A percentile compares a stretch with the other conserved stretches of the same genome.
Evolutionary conservation across 768 basidiomycete species (phyloP).

Genomic region (Psilocybe azurescens): DNA sequence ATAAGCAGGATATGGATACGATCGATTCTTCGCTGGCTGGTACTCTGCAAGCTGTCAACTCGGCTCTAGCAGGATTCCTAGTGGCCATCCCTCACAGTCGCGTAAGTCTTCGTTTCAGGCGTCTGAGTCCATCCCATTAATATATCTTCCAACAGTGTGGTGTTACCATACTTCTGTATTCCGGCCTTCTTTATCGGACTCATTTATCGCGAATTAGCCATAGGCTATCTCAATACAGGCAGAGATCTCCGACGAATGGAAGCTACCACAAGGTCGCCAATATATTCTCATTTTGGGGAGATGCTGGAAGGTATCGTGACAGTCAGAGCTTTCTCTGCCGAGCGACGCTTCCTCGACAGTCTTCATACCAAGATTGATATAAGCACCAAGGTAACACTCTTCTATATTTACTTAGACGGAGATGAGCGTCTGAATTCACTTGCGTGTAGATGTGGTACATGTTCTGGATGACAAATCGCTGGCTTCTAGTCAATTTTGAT

Average conservation of each 20-base stretch:
- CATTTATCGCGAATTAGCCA: constrained; percentile 70
- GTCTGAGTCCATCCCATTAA: constrained; percentile 5
- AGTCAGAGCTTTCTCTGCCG: constrained; percentile 88
- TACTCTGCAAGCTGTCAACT: constrained; percentile 77
- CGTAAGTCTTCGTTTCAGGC: constrained; percentile 45
- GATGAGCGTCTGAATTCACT: background rate
- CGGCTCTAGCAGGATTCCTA: constrained; percentile 76
- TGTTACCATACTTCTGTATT: constrained; percentile 85
- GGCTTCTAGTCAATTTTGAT: constrained; percentile 87
- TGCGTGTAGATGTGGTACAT: constrained; percentile 74
- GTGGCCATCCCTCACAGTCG: constrained; percentile 73
- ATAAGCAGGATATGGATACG: constrained; percentile 70
- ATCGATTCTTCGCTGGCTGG: constrained; percentile 76
- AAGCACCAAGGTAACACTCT: constrained; percentile 66
- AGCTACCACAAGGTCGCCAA: constrained; percentile 84
- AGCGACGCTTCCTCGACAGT: constrained; percentile 75
- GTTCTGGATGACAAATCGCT: constrained; percentile 91
- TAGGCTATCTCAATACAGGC: constrained; percentile 80
- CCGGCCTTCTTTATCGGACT: constrained; percentile 78
- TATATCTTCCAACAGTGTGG: constrained; percentile 40
- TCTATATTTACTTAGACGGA: no score
- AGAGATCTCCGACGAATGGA: constrained; percentile 91
- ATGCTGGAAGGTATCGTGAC: constrained; percentile 89
- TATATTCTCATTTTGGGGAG: constrained; percentile 84
- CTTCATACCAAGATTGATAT: constrained; percentile 76